These are phyloP conservation scores for Candida ovalis DNA, from an alignment of 805 yeast species.

Conservation along the genomic window DNA sequence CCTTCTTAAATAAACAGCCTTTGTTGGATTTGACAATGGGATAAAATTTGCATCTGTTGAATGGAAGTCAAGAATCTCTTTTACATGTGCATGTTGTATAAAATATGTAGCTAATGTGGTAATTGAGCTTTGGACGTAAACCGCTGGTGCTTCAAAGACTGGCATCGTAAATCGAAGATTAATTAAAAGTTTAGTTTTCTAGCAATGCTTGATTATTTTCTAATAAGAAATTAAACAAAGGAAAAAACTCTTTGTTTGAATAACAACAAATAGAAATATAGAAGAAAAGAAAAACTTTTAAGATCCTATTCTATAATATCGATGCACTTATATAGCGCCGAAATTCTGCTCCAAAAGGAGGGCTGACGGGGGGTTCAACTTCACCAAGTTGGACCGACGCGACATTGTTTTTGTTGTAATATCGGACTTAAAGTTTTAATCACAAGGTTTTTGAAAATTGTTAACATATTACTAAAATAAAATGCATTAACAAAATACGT, in stretches of 20 bases:
- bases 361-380: no score
- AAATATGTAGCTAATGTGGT: constrained; percentile 39
- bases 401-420: no score
- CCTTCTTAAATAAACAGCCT: constrained; percentile 44
- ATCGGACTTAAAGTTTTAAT: no score
- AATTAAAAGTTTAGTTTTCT: no score
- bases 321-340: not conserved
- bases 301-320: not conserved
- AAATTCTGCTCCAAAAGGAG: no score
- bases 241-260: not conserved
- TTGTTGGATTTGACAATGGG: constrained; percentile 38
- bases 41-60: constrained; percentile 37
- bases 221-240: constrained; percentile 4
- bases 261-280: not conserved
- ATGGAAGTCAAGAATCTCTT: constrained; percentile 36
- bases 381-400: no score
- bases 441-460: no score
- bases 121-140: constrained; percentile 38
- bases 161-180: no score
- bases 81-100: constrained; percentile 39
- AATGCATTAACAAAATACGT: not conserved
- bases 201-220: no score
- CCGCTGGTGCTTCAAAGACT: constrained; percentile 45
- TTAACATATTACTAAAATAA: not conserved
- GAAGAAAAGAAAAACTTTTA: not conserved